Conservation (phyloP, 345 rosid species). For the Sisymbrium altissimum region DNA sequence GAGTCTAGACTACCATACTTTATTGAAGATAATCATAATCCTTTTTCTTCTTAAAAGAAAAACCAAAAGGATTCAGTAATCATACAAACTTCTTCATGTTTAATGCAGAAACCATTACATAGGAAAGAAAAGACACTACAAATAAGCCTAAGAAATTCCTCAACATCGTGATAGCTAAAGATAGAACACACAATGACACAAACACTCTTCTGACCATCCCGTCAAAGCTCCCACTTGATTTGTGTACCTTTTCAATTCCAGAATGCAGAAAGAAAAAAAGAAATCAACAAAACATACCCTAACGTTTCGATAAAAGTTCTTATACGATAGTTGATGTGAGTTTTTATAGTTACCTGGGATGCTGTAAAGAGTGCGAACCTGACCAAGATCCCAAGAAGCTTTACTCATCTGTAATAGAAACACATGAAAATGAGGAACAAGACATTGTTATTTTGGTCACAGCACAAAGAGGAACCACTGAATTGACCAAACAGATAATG, state of each 20-base stretch:
- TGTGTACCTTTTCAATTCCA: constrained; percentile 26
- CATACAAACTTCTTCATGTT: constrained; percentile 19
- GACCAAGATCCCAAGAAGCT: constrained; percentile 7
- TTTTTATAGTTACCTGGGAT: constrained; percentile 10
- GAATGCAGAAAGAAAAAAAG: neutral
- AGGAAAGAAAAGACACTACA: constrained; percentile 4
- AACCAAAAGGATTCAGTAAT: neutral
- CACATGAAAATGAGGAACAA: neutral
- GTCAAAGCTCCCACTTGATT: constrained; percentile 8
- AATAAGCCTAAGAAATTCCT: neutral
- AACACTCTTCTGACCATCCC: constrained; percentile 1
- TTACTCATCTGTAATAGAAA: constrained; percentile 28
- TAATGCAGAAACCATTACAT: constrained; percentile 19
- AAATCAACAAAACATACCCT: neutral
- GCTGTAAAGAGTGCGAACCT: neutral
- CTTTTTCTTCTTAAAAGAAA: neutral
- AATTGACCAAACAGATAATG: neutral
- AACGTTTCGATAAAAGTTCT: neutral
- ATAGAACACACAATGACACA: constrained; percentile 25
- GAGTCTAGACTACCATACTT: neutral
- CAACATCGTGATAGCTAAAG: neutral
- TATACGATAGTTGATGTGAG: neutral
- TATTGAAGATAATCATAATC: constrained; percentile 13
- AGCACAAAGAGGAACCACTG: neutral
- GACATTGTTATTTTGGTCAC: neutral